Evolutionary conservation across 805 yeast species (phyloP).

Genomic region (Zygoascus tannicola): DNA sequence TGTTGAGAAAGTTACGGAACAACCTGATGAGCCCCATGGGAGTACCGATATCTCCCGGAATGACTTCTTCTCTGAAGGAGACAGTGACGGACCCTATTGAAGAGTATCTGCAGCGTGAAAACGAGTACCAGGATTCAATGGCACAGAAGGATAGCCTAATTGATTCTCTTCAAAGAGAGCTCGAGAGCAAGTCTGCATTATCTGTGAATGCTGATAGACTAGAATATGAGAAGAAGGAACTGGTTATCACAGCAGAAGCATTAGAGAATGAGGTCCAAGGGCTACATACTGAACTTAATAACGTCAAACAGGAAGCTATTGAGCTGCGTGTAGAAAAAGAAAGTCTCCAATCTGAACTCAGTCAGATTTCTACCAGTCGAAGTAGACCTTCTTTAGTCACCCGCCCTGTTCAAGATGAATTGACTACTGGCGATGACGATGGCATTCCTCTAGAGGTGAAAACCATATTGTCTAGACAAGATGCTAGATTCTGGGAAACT

Average conservation of each 20-base stretch:
- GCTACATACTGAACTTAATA: slow-evolving; percentile 11
- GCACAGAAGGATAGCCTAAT: slow-evolving; percentile 22
- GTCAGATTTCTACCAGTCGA: not conserved
- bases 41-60: not conserved
- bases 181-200: slow-evolving; percentile 9
- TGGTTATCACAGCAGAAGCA: slow-evolving; percentile 12
- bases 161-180: slow-evolving; percentile 10
- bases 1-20: not conserved
- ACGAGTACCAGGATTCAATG: slow-evolving; percentile 26
- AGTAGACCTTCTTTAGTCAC: not conserved
- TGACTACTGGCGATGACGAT: not conserved
- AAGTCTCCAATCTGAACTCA: not conserved
- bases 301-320: slow-evolving; percentile 7
- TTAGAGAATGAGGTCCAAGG: slow-evolving; percentile 15
- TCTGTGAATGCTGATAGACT: slow-evolving; percentile 15
- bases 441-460: not conserved
- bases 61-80: not conserved
- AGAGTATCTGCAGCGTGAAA: slow-evolving; percentile 22
- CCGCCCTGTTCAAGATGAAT: not conserved
- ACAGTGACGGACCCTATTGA: slow-evolving; percentile 1
- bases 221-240: slow-evolving; percentile 18
- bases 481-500: not conserved
- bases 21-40: not conserved
- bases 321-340: not conserved
- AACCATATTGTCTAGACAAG: not conserved